Base-by-base conservation (phyloP, 2,329 filamentous ascomycete genomes). In the Alternaria conjuncta region DNA sequence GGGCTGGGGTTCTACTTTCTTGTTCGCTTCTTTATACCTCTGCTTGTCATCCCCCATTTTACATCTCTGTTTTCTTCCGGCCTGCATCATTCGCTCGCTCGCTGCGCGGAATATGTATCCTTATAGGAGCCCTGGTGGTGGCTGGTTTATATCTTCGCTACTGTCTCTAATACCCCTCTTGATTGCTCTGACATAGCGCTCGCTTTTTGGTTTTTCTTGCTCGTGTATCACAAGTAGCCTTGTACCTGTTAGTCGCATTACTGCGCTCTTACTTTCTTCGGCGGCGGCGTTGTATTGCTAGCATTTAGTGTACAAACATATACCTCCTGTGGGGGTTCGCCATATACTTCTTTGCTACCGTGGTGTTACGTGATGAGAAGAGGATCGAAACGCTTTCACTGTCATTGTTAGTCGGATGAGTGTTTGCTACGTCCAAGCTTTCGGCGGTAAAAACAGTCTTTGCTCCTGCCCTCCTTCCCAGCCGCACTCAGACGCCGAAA, bases 101-200 rank as follows among this genome's bases (percentile, higher is more conserved):
- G 49, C 9, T 2, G 49, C 20, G 49, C 49, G 49, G 13, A 41
- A 36, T 8, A 32, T 53, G 30, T 41, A 41, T 41, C 15, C n/a
- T 32, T 53, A 8, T 15, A 41, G 15, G 30, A 41, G 32, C 36
- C 36, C 53, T 55, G 36, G 53, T 55, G 32, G 36, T 53, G 53
- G 53, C 53, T 28, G 23, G 32, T 53, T 47, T 20, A 26, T 44
- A 44, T 41, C 32, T 44, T 55, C 53, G 23, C 53, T 43, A 55
- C 32, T 44, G 32, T 55, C 53, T 55, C 23, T 55, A 55, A 55
- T 55, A 55, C 53, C 32, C 36, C 53, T 44, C 23, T 55, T 28
- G 21, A 20, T 25, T 15, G 36, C 23, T 26, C n/a, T 55, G 53
- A 20, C 11, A 28, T 44, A 26, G 53, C 53, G 21, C 53, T 44